A percentile compares a stretch with the other conserved stretches of the same genome.
Evolutionary conservation across 1,284 basidiomycete species (phyloP).

Genomic region (Sanghuangporus baumii): DNA sequence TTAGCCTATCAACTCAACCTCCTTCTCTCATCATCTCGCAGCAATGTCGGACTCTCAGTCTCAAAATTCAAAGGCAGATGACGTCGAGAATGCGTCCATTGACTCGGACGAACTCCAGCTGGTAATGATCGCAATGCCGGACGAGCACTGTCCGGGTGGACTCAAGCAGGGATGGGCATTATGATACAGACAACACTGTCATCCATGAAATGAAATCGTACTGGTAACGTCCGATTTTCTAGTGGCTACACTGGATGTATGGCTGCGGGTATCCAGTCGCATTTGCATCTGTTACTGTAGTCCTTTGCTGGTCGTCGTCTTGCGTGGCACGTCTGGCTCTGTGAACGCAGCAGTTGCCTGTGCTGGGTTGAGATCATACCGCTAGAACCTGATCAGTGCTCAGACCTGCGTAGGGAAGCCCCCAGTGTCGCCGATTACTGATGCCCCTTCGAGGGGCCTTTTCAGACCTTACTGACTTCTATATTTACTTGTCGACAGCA

Average conservation of each 20-base stretch:
- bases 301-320: constrained; percentile 22
- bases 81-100: constrained; percentile 24
- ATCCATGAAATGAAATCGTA: constrained; percentile 29
- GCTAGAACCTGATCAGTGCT: constrained; percentile 93
- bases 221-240: constrained; percentile 66
- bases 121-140: constrained; percentile 40
- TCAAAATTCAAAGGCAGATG: constrained; percentile 14
- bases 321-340: constrained; percentile 24
- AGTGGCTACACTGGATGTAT: constrained; percentile 54
- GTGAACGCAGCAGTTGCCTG: constrained; percentile 26
- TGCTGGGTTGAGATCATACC: constrained; percentile 86
- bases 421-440: constrained; percentile 53
- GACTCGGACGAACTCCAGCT: constrained; percentile 57
- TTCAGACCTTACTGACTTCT: constrained; percentile 44
- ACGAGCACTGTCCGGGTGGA: constrained; percentile 23
- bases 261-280: constrained; percentile 84
- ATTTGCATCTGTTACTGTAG: constrained; percentile 24
- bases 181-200: constrained; percentile 19
- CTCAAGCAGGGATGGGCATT: constrained; percentile 29
- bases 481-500: constrained; percentile 39
- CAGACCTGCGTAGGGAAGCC: constrained; percentile 95
- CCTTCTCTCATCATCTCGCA: constrained; percentile 1
- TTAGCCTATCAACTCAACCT: not conserved
- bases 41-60: constrained; percentile 21
- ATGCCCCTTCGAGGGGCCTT: constrained; percentile 37